Base-by-base conservation (phyloP, 1,284 basidiomycete genomes). In the Microbotryum lychnidis-dioicae region DNA sequence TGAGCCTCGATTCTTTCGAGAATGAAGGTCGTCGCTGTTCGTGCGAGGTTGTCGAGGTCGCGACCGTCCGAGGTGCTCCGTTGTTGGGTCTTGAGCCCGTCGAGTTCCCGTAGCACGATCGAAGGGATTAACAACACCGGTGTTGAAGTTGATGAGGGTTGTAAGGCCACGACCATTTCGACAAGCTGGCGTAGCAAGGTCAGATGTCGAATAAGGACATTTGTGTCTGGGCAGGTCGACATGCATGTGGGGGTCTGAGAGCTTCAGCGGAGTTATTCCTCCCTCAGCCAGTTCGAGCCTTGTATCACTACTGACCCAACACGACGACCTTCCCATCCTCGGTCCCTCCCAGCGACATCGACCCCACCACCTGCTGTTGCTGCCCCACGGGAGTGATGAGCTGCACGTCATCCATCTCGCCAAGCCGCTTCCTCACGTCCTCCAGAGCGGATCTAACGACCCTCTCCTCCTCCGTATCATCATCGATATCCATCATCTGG, bases 391-490 rank as follows among this genome's bases (percentile, higher is more conserved):
- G 25, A 60, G 27, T 42, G 50, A 61, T 62, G 18, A 66, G 23
- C 31, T 59, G 31, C 60, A 60, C 62, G 12, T 20, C 51, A 2
- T n/a, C 58, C 37, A 42, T 6, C 37, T 20, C n/a, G 9, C 53
- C 29, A 3, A 58, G 54, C 31, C 58, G 33, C 31, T 14, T 52
- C 14, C 54, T 50, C 16, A 66, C 59, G 0, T 88, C 85, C 50
- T 91, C 75, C 1, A 85, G 77, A 0, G 37, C 37, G 14, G 37
- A 42, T 12, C 37, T 42, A 18, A 87, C 82, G 61, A 86, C 81
- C 72, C 93, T 90, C 2, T 85, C 84, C 56, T 84, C 81, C 20
- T 47, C 50, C 4, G 23, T 45, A 16, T n/a, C 20, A 8, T 53
- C 46, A 2, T 49, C 56, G 50, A 45, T 52, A 3, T 66, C 65